Evolutionary conservation across 805 yeast species (phyloP).

Genomic region (Ogataea kodamae): DNA sequence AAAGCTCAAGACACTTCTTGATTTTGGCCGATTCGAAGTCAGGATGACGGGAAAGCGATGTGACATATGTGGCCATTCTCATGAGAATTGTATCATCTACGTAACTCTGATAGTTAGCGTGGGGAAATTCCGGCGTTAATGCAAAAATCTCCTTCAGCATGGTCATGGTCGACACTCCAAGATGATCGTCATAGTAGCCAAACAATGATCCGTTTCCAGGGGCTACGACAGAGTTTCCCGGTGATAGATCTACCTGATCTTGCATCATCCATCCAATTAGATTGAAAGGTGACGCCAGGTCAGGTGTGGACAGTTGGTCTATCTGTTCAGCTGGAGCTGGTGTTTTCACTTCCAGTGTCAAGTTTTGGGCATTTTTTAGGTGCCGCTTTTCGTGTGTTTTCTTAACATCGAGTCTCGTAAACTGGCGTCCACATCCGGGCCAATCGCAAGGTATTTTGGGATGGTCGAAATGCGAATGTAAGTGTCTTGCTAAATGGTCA

Average conservation of each 20-base stretch:
- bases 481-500: constrained; percentile 58
- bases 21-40: constrained; percentile 21
- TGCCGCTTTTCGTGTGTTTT: constrained; percentile 41
- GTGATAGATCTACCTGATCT: constrained; percentile 16
- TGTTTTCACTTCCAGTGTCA: not conserved
- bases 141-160: constrained; percentile 24
- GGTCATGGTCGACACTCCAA: constrained; percentile 19
- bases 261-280: constrained; percentile 20
- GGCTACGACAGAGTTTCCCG: constrained; percentile 8
- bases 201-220: constrained; percentile 19
- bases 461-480: constrained; percentile 44
- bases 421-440: constrained; percentile 48
- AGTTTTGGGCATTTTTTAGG: constrained; percentile 4
- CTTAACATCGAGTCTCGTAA: constrained; percentile 51
- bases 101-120: constrained; percentile 21
- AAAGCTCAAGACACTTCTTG: constrained; percentile 30
- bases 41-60: constrained; percentile 16
- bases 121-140: constrained; percentile 24
- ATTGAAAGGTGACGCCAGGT: constrained; percentile 16
- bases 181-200: constrained; percentile 18
- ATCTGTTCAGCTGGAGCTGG: not conserved
- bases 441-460: constrained; percentile 45
- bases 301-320: not conserved
- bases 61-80: constrained; percentile 22
- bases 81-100: constrained; percentile 13